Conservation (phyloP, 345 rosid genomes). For the Arabis hirsuta region DNA sequence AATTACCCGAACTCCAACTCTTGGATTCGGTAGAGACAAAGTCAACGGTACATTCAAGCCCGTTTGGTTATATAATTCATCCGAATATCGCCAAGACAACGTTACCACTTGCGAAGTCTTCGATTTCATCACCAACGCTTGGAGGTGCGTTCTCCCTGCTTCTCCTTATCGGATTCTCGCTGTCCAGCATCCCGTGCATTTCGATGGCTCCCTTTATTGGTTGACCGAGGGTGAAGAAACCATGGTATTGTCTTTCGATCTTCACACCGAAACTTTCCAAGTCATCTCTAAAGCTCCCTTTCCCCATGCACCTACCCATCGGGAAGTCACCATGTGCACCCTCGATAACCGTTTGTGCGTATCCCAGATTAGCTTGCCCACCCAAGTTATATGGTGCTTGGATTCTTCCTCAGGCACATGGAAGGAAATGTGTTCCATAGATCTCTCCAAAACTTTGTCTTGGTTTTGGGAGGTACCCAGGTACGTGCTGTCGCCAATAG, state of each 20-base stretch:
- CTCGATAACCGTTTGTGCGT: neutral
- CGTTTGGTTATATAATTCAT: neutral
- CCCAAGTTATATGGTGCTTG: neutral
- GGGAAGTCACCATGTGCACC: neutral
- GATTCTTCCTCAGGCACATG: too few relatives aligned
- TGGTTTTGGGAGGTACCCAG: too few relatives aligned
- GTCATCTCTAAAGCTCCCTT: neutral
- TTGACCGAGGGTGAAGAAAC: neutral
- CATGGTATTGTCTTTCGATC: neutral
- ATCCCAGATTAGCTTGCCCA: neutral
- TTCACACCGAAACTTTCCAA: neutral
- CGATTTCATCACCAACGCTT: neutral
- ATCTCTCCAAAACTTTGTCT: too few relatives aligned
- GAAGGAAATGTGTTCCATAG: too few relatives aligned
- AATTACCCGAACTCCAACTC: too few relatives aligned
- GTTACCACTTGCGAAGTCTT: neutral
- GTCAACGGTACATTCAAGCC: neutral
- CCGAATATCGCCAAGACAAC: neutral
- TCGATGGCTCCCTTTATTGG: neutral
- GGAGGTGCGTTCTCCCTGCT: neutral
- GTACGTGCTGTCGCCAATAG: too few relatives aligned
- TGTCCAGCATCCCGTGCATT: neutral
- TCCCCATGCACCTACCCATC: neutral
- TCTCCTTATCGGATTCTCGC: neutral
- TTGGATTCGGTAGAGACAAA: neutral